phyloP scores from a whole-genome alignment of 2,329 filamentous ascomycete genomes.

The Falciphora oryzae region DNA sequence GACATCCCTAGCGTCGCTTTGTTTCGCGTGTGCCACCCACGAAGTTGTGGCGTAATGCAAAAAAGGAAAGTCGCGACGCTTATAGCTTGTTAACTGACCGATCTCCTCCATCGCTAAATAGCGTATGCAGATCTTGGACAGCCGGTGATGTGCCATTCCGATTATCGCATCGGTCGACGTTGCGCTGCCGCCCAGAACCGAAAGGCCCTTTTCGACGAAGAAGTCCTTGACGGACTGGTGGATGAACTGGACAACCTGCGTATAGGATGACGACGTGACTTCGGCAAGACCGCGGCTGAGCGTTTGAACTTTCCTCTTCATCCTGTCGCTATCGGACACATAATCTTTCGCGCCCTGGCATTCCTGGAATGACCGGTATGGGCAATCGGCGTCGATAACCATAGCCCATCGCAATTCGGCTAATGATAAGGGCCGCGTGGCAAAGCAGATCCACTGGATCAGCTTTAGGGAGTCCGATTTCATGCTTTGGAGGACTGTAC shows the following conservation, averaged over 20 bases:
- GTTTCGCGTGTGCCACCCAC: neutral
- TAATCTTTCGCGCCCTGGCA: no score
- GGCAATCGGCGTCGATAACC: no score
- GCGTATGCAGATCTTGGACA: conserved; percentile 4
- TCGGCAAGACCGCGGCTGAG: conserved; percentile 26
- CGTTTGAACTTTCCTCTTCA: conserved; percentile 18
- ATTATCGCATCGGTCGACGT: neutral
- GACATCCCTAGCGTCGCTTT: no score
- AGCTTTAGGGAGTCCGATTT: conserved; percentile 16
- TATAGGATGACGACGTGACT: no score
- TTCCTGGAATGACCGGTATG: no score
- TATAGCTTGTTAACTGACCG: no score
- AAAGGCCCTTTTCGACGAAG: conserved; percentile 21
- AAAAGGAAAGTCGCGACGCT: no score
- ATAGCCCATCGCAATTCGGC: conserved; percentile 27
- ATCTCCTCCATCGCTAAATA: neutral
- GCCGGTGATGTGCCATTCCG: neutral
- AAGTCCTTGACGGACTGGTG: conserved; percentile 30
- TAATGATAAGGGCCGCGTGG: conserved; percentile 19
- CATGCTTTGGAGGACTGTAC: conserved; percentile 18
- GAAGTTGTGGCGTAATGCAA: neutral
- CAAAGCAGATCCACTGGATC: conserved; percentile 29
- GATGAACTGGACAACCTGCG: conserved; percentile 28
- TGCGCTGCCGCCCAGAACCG: neutral
- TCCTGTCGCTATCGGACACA: no score